Evolutionary conservation across 176 grass and related monocot genomes (phyloP).

Genomic region (Bromus sterilis): DNA sequence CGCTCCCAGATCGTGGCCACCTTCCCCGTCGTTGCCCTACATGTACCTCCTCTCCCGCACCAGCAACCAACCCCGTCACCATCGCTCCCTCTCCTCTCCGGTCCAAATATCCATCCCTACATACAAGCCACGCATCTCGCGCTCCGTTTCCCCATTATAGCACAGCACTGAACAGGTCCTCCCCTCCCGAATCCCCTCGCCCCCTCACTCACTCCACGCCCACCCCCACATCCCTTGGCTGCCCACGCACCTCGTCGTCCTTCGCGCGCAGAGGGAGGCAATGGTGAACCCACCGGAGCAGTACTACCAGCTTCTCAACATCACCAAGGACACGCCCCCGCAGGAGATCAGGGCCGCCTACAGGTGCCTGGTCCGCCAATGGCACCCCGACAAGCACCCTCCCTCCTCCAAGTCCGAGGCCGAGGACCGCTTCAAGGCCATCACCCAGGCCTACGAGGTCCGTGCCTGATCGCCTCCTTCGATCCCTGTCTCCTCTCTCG

Average conservation of each 20-base stretch:
- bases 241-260: neutral
- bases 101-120: constrained; percentile 25
- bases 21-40: constrained; percentile 19
- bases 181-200: constrained; percentile 26
- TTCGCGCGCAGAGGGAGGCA: neutral
- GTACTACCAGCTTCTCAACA: constrained; percentile 60
- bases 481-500: neutral
- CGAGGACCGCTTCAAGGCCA: constrained; percentile 73
- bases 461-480: neutral
- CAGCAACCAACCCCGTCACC: neutral
- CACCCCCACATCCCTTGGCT: neutral
- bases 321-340: constrained; percentile 49
- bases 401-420: constrained; percentile 56
- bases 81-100: neutral
- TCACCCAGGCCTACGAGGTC: constrained; percentile 86
- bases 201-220: neutral
- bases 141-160: constrained; percentile 3
- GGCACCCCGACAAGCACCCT: constrained; percentile 96
- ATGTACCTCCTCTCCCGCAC: constrained; percentile 15
- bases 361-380: constrained; percentile 50
- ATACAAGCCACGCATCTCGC: constrained; percentile 34
- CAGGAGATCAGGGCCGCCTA: constrained; percentile 68
- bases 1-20: neutral
- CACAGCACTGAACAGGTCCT: neutral
- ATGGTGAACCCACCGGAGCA: constrained; percentile 67